Evolutionary conservation across 106 monocot species (phyloP).

Genomic region (Phalaenopsis equestris): DNA sequence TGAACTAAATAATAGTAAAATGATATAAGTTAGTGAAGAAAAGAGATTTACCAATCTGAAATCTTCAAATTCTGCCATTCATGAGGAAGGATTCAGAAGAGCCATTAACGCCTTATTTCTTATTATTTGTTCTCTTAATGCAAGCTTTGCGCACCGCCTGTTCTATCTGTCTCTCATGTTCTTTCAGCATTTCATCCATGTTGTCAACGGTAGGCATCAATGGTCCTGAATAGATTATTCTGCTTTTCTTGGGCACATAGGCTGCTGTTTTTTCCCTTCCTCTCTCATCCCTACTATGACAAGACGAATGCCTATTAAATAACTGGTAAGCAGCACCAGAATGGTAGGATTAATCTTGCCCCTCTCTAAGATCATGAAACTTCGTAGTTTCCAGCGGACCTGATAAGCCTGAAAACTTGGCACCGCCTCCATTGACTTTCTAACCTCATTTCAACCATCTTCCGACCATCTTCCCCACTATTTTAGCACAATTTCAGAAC

Average conservation of each 20-base stretch:
- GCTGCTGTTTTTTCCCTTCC: not conserved
- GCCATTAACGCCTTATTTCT: not conserved
- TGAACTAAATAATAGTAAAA: too few relatives aligned
- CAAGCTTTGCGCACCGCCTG: not conserved
- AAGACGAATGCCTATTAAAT: not conserved
- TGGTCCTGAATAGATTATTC: not conserved
- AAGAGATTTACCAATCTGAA: not conserved
- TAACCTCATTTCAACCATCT: too few relatives aligned
- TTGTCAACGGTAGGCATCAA: not conserved
- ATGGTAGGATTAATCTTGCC: not conserved
- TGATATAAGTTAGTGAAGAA: too few relatives aligned
- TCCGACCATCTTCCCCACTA: too few relatives aligned
- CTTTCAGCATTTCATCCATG: constrained; percentile 1
- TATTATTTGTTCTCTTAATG: not conserved
- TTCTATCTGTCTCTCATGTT: not conserved
- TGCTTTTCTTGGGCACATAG: not conserved
- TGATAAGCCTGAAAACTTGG: not conserved
- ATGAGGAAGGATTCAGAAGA: not conserved
- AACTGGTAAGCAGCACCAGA: not conserved
- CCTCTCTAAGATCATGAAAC: not conserved
- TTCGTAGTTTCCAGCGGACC: not conserved
- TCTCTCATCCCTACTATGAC: not conserved
- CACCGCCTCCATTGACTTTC: not conserved
- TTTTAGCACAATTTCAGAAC: too few relatives aligned
- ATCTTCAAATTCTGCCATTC: not conserved